Conservation (phyloP, 768 basidiomycete genomes). For the Lanmaoa pseudosensibilis region DNA sequence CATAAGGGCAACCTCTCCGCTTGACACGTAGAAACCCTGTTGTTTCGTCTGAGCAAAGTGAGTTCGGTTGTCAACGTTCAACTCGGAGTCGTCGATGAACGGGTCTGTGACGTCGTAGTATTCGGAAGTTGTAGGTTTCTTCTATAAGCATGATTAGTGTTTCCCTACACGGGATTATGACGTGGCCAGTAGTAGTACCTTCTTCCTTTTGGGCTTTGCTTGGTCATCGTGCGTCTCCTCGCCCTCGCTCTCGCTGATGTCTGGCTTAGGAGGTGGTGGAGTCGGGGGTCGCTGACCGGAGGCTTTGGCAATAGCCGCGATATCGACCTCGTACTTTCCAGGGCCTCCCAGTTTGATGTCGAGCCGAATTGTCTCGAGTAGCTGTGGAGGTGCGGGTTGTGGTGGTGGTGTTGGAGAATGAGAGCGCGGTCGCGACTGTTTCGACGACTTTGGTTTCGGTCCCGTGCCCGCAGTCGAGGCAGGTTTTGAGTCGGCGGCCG, state of each 20-base stretch:
- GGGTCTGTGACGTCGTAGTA: conserved; percentile 92
- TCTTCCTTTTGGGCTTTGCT: conserved; percentile 38
- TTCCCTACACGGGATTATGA: background rate
- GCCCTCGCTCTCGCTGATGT: conserved; percentile 58
- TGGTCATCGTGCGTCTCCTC: conserved; percentile 42
- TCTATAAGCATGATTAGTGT: conserved; percentile 28
- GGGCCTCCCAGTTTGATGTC: conserved; percentile 72
- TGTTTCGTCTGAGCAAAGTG: conserved; percentile 91
- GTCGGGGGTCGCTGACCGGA: conserved; percentile 66
- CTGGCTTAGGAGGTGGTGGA: conserved; percentile 47
- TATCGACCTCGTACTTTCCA: conserved; percentile 72
- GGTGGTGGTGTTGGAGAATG: conserved; percentile 60
- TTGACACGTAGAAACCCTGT: conserved; percentile 89
- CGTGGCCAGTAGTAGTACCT: conserved; percentile 28
- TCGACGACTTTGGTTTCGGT: conserved; percentile 55
- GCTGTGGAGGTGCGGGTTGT: conserved; percentile 45
- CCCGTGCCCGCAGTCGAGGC: conserved; percentile 32
- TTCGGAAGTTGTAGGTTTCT: conserved; percentile 58
- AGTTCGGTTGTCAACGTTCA: conserved; percentile 86
- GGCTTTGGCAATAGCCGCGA: conserved; percentile 54
- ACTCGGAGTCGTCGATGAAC: conserved; percentile 97
- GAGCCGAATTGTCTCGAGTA: conserved; percentile 63
- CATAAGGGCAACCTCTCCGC: conserved; percentile 82
- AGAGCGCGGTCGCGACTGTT: conserved; percentile 43
- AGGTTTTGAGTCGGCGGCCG: conserved; percentile 27